Evolutionary conservation across 2,329 filamentous ascomycete species (phyloP).

Genomic region (Talaromyces verruculosus): DNA sequence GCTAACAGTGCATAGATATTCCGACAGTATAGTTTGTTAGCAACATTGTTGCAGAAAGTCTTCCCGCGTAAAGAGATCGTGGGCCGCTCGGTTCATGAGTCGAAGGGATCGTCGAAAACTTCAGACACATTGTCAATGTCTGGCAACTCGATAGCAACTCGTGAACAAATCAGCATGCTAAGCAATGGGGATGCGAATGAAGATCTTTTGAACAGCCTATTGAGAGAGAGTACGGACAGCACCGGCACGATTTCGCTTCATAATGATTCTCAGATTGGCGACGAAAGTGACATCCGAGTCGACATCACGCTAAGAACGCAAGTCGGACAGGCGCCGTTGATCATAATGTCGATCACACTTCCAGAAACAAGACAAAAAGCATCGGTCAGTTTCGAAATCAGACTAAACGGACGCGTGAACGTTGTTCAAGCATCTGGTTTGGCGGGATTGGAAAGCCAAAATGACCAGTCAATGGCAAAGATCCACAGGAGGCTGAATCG

Average conservation of each 20-base stretch:
- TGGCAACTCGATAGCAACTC: conserved; percentile 21
- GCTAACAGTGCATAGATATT: conserved; percentile 34
- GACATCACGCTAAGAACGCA: conserved; percentile 42
- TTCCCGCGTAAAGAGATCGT: conserved; percentile 28
- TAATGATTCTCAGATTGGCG: neutral
- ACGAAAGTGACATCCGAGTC: conserved; percentile 32
- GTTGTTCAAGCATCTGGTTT: conserved; percentile 42
- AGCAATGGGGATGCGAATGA: conserved; percentile 46
- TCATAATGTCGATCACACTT: conserved; percentile 38
- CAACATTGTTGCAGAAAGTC: conserved; percentile 39
- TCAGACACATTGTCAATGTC: conserved; percentile 16
- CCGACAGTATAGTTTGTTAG: conserved; percentile 47
- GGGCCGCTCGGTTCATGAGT: conserved; percentile 5
- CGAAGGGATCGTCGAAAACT: conserved; percentile 17
- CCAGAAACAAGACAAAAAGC: conserved; percentile 26
- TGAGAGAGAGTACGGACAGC: conserved; percentile 23
- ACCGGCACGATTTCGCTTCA: neutral
- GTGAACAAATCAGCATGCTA: conserved; percentile 28
- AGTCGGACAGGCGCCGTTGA: conserved; percentile 39
- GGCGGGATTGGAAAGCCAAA: conserved; percentile 22
- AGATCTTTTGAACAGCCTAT: conserved; percentile 60
- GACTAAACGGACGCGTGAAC: conserved; percentile 43
- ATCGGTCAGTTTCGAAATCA: conserved; percentile 42
- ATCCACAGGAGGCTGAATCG: conserved; percentile 32
- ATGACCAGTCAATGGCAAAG: conserved; percentile 25